Evolutionary conservation across 345 rosid species (phyloP).

Genomic region (Boechera stricta): DNA sequence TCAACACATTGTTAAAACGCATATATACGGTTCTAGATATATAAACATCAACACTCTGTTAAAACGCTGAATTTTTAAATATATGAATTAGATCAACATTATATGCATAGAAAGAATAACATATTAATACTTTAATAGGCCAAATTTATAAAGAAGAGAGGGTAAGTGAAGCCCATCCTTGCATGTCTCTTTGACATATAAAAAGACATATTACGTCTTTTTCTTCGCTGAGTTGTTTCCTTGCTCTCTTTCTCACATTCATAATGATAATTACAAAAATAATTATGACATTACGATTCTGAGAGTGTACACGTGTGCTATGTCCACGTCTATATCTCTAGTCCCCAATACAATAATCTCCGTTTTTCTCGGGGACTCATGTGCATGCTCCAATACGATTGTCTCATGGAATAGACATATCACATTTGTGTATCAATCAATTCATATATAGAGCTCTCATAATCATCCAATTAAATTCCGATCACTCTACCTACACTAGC

Average conservation of each 20-base stretch:
- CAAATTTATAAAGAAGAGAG: neutral
- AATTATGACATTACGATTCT: conserved; percentile 15
- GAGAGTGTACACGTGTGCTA: conserved; percentile 45
- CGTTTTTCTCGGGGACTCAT: conserved; percentile 47
- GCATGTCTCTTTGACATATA: conserved; percentile 40
- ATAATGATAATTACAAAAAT: neutral
- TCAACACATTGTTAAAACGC: neutral
- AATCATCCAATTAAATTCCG: conserved; percentile 9
- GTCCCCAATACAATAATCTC: conserved; percentile 27
- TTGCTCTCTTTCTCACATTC: conserved; percentile 10
- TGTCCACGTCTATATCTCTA: conserved; percentile 27
- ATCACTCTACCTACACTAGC: conserved; percentile 12
- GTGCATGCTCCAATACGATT: conserved; percentile 39
- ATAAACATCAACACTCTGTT: too few relatives aligned
- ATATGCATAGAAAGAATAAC: neutral
- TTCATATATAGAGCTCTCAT: neutral
- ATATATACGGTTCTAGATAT: neutral
- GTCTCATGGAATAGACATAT: conserved; percentile 25
- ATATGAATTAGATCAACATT: neutral
- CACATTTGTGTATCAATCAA: conserved; percentile 3
- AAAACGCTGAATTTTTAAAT: neutral
- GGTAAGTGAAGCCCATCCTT: conserved; percentile 42
- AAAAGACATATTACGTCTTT: conserved; percentile 42
- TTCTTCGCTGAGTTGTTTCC: conserved; percentile 35
- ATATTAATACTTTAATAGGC: neutral